Percentiles rank a stretch among this genome's conserved stretches.
These are phyloP conservation scores for Venturia asperata DNA, from an alignment of 2,329 filamentous ascomycete species.

Conservation along the genomic window DNA sequence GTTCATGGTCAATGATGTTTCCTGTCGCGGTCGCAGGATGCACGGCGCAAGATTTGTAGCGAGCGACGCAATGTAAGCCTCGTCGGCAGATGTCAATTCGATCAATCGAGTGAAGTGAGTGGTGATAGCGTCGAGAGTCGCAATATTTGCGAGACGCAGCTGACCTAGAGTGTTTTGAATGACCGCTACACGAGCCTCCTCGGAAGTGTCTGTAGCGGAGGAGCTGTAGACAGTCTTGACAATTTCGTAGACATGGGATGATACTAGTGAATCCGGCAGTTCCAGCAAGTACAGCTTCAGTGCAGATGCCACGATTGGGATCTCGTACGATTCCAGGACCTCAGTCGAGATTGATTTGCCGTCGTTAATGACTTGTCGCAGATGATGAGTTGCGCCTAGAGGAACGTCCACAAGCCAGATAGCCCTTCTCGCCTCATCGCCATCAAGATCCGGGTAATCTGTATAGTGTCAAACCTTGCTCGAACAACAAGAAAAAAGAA, in stretches of 20 bases:
- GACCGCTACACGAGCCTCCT: conserved; percentile 76
- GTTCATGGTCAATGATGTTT: conserved; percentile 89
- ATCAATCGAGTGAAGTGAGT: conserved; percentile 97
- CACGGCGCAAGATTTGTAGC: conserved; percentile 73
- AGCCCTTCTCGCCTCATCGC: conserved; percentile 81
- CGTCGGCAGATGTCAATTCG: conserved; percentile 92
- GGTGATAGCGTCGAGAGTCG: conserved; percentile 95
- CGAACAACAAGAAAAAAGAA: not conserved
- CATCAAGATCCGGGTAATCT: conserved; percentile 93
- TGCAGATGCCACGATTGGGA: conserved; percentile 86
- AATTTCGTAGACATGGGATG: conserved; percentile 97
- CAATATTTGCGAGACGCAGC: conserved; percentile 91
- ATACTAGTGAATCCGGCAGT: conserved; percentile 95
- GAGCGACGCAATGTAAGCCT: conserved; percentile 69
- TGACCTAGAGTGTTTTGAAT: conserved; percentile 94
- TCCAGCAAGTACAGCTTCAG: conserved; percentile 93
- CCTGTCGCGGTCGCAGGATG: conserved; percentile 75
- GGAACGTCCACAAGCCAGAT: conserved; percentile 96
- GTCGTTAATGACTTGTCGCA: conserved; percentile 77
- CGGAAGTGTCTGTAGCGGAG: conserved; percentile 66
- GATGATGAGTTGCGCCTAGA: conserved; percentile 72
- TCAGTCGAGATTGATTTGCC: conserved; percentile 73
- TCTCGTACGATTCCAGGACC: conserved; percentile 77
- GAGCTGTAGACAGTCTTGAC: conserved; percentile 94
- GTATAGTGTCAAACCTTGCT: not conserved